phyloP scores from a whole-genome alignment of 2,329 filamentous ascomycete genomes.

The Tolypocladium cylindrosporum region DNA sequence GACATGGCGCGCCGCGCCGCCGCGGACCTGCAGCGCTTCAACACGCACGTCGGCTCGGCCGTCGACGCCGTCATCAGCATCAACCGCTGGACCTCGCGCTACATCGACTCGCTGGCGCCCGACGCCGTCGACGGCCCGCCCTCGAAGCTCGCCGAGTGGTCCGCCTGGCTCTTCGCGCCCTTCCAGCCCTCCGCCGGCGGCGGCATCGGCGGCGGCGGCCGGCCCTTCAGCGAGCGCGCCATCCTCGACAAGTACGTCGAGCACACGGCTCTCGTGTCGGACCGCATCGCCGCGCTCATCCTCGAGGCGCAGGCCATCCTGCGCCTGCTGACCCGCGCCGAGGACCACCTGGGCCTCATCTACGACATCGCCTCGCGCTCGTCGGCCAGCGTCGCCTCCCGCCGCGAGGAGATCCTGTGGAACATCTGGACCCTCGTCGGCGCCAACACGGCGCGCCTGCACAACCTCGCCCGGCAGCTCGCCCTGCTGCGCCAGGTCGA shows the following conservation, averaged over 20 bases:
- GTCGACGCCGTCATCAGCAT: constrained; percentile 67
- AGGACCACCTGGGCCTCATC: constrained; percentile 60
- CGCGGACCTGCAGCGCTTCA: constrained; percentile 62
- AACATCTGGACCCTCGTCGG: constrained; percentile 67
- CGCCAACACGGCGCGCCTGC: constrained; percentile 51
- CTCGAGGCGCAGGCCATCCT: constrained; percentile 60
- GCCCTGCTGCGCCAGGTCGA: constrained; percentile 55
- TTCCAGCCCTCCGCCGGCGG: constrained; percentile 44
- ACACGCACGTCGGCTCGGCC: constrained; percentile 62
- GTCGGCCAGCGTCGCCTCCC: constrained; percentile 44
- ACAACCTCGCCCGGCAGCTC: constrained; percentile 54
- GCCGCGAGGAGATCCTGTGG: constrained; percentile 57
- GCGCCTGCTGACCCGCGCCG: constrained; percentile 53
- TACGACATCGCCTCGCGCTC: constrained; percentile 58
- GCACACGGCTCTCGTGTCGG: constrained; percentile 60
- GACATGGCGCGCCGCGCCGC: constrained; percentile 55
- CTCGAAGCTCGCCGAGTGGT: constrained; percentile 29
- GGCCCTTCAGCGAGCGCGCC: constrained; percentile 37
- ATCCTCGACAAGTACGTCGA: constrained; percentile 66
- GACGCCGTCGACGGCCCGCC: constrained; percentile 16
- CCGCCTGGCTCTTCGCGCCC: constrained; percentile 42
- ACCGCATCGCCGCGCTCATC: constrained; percentile 59
- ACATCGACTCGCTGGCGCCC: constrained; percentile 52
- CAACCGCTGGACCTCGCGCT: constrained; percentile 64
- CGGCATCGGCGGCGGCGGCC: constrained; percentile 17